Base-by-base conservation (phyloP, 352 stramenopile species). In the Saprolegnia diclina region DNA sequence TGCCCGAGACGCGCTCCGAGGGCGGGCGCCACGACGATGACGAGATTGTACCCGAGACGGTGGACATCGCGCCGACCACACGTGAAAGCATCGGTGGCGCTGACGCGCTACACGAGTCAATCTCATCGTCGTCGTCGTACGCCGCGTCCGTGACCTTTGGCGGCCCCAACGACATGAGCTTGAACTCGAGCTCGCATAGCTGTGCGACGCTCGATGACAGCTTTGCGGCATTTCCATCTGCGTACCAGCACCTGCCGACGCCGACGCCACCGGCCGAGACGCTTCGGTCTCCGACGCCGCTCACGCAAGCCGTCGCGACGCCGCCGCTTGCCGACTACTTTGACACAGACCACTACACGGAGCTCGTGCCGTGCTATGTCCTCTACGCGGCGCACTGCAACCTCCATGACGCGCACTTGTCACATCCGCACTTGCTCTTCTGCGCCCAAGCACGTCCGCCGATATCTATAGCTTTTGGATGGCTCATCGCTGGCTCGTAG, bases 391-490 rank as follows among this genome's bases (percentile, higher is more conserved):
- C 54, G n/a, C 52, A 59, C 13, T 93, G 83, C 45, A 46, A 59
- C 18, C 67, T 91, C 13, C 82, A 91, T 50, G 32, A 18, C 0
- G 61, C 73, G 5, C n/a, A 64, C 0, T 74, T 84, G 16, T 66
- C 48, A 26, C 74, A 81, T 21, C 84, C 86, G 1, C 86, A 90
- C 74, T 61, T 94, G 62, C 72, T 91, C 13, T 91, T 92, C 59
- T 89, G 79, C 38, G 71, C 92, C 16, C 84, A 92, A 68, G 78
- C 74, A 26, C 29, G 29, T 35, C 29, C 29, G 29, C 29, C 29
- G n/a, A 54, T 54, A 29, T 29, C 46, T 54, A 54, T 59, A 9
- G 24, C 13, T 9, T 42, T 24, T 59, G 4, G 11, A 16, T 24
- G 4, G 52, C 35, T 16, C 52, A 24, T 16, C 13, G 52, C 11